Base-by-base conservation (phyloP, 306 rosid species). In the Acmispon strigosus region DNA sequence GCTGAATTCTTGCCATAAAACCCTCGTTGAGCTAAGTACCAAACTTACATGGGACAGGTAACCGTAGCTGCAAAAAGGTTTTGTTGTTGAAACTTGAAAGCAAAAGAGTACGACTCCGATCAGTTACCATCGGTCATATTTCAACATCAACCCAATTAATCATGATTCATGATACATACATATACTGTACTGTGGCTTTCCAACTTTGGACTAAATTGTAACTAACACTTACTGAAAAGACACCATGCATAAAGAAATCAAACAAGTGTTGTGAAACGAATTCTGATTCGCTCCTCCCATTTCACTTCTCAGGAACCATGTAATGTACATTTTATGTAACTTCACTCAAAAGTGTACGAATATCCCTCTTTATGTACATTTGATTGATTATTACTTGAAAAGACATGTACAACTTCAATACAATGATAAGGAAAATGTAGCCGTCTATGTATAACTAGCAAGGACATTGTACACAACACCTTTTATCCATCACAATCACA, bases 151-250 rank as follows among this genome's bases (percentile, higher is more conserved):
- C 14, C 8, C 54, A 13, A 65, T 64, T 48, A 27, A 57, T 65
- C 48, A 72, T 45, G 45, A 65, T 64, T 48, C 17, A 57, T 65
- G 39, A 72, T 45, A 45, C 51, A 41, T 69, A 19, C 17, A 52
- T 39, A 20, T 15, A 49, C 13, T 27, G 62, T 22, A 27, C 32
- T 27, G 4, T 27, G 37, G 70, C 27, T 72, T 58, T 72, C 51
- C 52, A 56, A 57, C 74, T 50, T 72, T 66, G 60, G 56, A 73
- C 39, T 58, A 29, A 50, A 73, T 66, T 10, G 59, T 66, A 58
- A 58, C 74, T n/a, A 57, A 72, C 75, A 12, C 74, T 71, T 32
- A 18, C 50, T 43, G 69, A 66, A 79, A 78, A 67, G 83, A 66
- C 83, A 29, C 66, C 59, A 74, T 73, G 75, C 66, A 60, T 10